phyloP scores from a whole-genome alignment of 805 yeast species.

The Kregervanrija delftensis region DNA sequence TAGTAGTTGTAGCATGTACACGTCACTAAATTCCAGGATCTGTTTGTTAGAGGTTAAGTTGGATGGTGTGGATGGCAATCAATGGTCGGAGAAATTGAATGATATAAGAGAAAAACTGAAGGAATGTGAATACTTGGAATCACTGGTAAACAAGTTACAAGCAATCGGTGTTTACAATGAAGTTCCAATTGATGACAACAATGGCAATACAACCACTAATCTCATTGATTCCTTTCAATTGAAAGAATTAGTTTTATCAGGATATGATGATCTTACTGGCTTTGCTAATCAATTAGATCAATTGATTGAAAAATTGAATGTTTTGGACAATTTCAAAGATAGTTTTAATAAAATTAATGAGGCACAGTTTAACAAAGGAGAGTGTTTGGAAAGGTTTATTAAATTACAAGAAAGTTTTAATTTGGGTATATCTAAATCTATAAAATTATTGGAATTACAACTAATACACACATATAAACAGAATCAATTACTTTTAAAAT shows the following conservation, averaged over 20 bases:
- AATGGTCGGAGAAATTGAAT: too few relatives aligned
- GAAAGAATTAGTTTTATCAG: neutral
- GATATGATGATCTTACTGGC: neutral
- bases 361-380: neutral
- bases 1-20: neutral
- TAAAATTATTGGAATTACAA: constrained; percentile 13
- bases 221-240: neutral
- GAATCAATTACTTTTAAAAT: constrained; percentile 4
- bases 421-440: constrained; percentile 6
- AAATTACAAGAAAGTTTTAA: neutral
- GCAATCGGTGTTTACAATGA: too few relatives aligned
- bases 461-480: constrained; percentile 15
- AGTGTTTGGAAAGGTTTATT: neutral
- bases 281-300: neutral
- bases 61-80: too few relatives aligned
- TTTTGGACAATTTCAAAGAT: constrained; percentile 1
- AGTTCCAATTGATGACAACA: too few relatives aligned
- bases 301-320: neutral
- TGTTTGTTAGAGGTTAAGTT: too few relatives aligned
- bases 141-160: too few relatives aligned
- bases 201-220: too few relatives aligned
- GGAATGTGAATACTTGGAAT: too few relatives aligned
- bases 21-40: too few relatives aligned
- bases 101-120: too few relatives aligned
- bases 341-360: neutral